Conservation (phyloP, 1,139 yeast genomes). For the Geotrichum aggregatum region DNA sequence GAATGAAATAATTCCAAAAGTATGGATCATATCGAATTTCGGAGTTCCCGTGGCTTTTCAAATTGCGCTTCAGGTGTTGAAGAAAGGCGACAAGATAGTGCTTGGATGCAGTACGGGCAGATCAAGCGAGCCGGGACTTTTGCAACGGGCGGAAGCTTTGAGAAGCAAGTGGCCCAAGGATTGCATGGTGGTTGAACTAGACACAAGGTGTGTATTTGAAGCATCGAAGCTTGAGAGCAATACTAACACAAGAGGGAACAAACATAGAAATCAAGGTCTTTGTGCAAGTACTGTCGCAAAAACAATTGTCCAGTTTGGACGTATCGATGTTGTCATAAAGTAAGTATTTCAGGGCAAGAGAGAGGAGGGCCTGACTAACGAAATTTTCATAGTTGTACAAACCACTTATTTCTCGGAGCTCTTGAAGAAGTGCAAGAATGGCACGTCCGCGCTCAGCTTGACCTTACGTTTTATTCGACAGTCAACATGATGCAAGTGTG, state of each 20-base stretch:
- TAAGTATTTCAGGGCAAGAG: not conserved
- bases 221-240: not conserved
- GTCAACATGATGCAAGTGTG: constrained; percentile 34
- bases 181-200: constrained; percentile 27
- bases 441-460: constrained; percentile 34
- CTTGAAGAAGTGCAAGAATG: constrained; percentile 35
- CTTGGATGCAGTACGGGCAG: constrained; percentile 23
- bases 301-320: constrained; percentile 27
- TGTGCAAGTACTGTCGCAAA: constrained; percentile 34
- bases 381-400: constrained; percentile 19
- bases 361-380: constrained; percentile 14
- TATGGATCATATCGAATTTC: constrained; percentile 30
- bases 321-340: constrained; percentile 33
- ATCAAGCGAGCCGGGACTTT: constrained; percentile 16
- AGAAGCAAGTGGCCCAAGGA: constrained; percentile 23
- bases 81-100: constrained; percentile 28
- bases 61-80: constrained; percentile 26
- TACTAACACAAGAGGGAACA: not conserved
- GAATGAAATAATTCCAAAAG: constrained; percentile 22
- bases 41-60: constrained; percentile 25
- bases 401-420: constrained; percentile 29
- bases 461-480: constrained; percentile 31
- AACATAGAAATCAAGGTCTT: constrained; percentile 26
- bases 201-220: constrained; percentile 21
- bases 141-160: constrained; percentile 15